phyloP scores from a whole-genome alignment of 768 basidiomycete genomes.

The Tylopilus sp. region DNA sequence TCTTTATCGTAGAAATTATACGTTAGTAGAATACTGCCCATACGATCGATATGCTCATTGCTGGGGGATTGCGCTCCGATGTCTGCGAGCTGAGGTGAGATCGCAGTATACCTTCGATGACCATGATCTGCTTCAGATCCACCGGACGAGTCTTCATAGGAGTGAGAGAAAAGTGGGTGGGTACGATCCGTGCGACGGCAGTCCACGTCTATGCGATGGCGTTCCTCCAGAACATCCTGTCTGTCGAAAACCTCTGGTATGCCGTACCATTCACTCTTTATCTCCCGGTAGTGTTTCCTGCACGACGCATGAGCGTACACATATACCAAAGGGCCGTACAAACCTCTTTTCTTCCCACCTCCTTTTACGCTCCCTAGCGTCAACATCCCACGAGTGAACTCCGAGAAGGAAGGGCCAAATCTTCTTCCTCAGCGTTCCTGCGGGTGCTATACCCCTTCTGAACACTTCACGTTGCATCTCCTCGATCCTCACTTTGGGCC shows the following conservation, averaged over 20 bases:
- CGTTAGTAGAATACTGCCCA: constrained; percentile 82
- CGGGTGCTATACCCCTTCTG: constrained; percentile 59
- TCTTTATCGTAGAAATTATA: constrained; percentile 90
- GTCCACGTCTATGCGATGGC: constrained; percentile 95
- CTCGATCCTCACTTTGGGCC: constrained; percentile 59
- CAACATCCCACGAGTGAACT: constrained; percentile 78
- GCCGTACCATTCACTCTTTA: constrained; percentile 82
- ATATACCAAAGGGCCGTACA: constrained; percentile 10
- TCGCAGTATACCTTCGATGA: constrained; percentile 60
- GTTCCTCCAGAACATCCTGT: constrained; percentile 79
- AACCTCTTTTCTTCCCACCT: constrained; percentile 67
- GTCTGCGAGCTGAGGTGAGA: constrained; percentile 68
- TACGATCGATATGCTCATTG: constrained; percentile 89
- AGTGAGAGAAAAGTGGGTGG: constrained; percentile 80
- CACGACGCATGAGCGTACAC: constrained; percentile 7
- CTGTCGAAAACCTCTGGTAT: constrained; percentile 79
- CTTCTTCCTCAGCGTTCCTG: constrained; percentile 57
- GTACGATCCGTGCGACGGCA: constrained; percentile 93
- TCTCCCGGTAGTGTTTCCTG: constrained; percentile 64
- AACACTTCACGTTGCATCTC: constrained; percentile 80
- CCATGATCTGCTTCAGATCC: constrained; percentile 53
- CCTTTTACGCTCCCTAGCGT: constrained; percentile 53
- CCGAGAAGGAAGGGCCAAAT: constrained; percentile 92
- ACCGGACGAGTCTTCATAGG: constrained; percentile 32
- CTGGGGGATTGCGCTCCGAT: constrained; percentile 85